Evolutionary conservation across 306 rosid species (phyloP), one percentile per base, ranked within the genome.

Genomic region (Prunus campanulata): DNA sequence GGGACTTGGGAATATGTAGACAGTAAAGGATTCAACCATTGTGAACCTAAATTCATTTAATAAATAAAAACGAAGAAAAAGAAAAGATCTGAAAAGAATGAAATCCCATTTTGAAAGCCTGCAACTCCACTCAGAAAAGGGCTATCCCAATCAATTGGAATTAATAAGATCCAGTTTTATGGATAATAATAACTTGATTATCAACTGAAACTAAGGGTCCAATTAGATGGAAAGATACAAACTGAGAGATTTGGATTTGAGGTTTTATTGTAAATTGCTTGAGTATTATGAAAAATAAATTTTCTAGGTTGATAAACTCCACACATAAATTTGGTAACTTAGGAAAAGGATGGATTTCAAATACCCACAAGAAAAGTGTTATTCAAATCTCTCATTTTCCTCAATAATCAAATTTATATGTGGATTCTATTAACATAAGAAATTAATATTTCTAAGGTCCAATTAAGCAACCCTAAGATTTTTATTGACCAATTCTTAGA

Each of bases 1-100:
- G 57, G 22, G 25, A 56, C 57, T 56, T 61, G 12, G 52, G 55
- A 56, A 59, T 1, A 65, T 16, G 42, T 5, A 72, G 54, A 59
- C 25, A 16, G 62, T 18, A 35, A 57, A 8, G 27, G 44, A 72
- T 20, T 35, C 11, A 61, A 16, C 27, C 16, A 25, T 11, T 60
- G 46, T 74, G 69, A 19, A 74, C 10, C 67, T 22, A 19, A 72
- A 56, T 47, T 42, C 67, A 20, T 72, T 16, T 7, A 71, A 55
- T 6, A 22, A 8, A 49, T 46, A 39, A 7, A 39, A 6, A 51
- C 0, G 52, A 54, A 27, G n/a, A 42, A 10, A 61, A 16, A 29
- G n/a, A 14, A 44, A 49, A 11, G 18, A 35, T 30, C 22, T 42
- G 57, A 49, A 50, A 32, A 49, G 2, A 35, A 47, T 16, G 47